Base-by-base conservation (phyloP, 2,329 filamentous ascomycete genomes). In the Stenocarpella maydis region DNA sequence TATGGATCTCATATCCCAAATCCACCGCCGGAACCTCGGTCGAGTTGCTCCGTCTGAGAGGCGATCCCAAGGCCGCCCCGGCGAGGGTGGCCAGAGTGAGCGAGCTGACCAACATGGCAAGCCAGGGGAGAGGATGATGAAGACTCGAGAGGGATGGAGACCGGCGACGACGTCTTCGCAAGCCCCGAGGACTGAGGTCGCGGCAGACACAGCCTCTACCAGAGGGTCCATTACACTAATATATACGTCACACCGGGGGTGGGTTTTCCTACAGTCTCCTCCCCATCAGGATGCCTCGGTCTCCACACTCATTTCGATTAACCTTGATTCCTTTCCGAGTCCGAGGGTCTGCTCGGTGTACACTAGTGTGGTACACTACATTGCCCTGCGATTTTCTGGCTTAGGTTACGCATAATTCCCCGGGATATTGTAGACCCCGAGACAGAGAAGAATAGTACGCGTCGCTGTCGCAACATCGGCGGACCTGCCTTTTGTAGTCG, bases 1-100 rank as follows among this genome's bases (percentile, higher is more conserved):
- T 69, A 58, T 76, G 75, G 21, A 77, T 63, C 31, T 76, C 75
- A 54, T 77, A 78, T 14, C 76, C 76, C 24, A 78, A 71, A 45
- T 78, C 71, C 37, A 77, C 73, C 3, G 64, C 73, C 10, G 74
- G 71, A 12, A 49, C 67, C 17, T 52, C 26, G 19, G 52, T 43
- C 19, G 39, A 37, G 15, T 55, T 65, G 28, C n/a, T 10, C 10
- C n/a, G n/a, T n/a, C 49, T 49, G 9, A 52, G 21, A 41, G 60
- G 60, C 15, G 66, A 69, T n/a, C 52, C 60, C 24, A 55, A n/a
- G 8, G 60, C 19, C 45, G 21, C 34, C 41, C 24, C 50, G 4
- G 45, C 43, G 14, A 39, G 28, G 8, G 53, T 28, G 26, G 28
- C 28, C n/a, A 67, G 50, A 34, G 39, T 37, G 41, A 47, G 24